Evolutionary conservation across 164 flowering plant species (phyloP).

Genomic region (Brasenia schreberi): DNA sequence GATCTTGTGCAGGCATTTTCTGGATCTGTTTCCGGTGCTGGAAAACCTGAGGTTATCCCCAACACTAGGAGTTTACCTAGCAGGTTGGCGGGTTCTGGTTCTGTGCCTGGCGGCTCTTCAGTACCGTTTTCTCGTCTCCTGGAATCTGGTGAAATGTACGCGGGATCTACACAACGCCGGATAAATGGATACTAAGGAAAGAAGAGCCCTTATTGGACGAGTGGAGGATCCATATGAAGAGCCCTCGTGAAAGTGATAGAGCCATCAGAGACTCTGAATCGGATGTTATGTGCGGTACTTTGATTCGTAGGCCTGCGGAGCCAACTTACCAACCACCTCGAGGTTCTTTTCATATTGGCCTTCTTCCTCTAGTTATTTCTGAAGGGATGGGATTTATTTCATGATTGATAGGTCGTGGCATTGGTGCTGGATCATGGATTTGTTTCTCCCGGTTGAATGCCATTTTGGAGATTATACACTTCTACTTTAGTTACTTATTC

Average conservation of each 20-base stretch:
- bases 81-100: constrained; percentile 16
- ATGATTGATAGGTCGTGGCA: not conserved
- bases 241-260: constrained; percentile 4
- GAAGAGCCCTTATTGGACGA: no score
- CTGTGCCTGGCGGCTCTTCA: not conserved
- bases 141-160: constrained; percentile 14
- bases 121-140: constrained; percentile 59
- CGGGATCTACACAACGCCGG: constrained; percentile 16
- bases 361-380: not conserved
- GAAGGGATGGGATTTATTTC: not conserved
- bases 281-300: not conserved
- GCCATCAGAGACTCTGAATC: not conserved
- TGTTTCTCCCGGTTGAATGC: not conserved
- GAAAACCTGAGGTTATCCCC: constrained; percentile 24
- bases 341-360: not conserved
- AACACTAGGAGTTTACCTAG: constrained; percentile 33
- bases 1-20: constrained; percentile 84
- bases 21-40: constrained; percentile 36
- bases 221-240: no score
- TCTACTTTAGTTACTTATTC: not conserved
- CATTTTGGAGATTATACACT: not conserved
- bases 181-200: constrained; percentile 20
- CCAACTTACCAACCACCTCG: not conserved
- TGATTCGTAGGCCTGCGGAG: not conserved
- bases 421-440: not conserved